A percentile compares a stretch with the other conserved stretches of the same genome.
Conservation (phyloP, 2,329 filamentous ascomycete genomes). For the Talaromyces marneffei region DNA sequence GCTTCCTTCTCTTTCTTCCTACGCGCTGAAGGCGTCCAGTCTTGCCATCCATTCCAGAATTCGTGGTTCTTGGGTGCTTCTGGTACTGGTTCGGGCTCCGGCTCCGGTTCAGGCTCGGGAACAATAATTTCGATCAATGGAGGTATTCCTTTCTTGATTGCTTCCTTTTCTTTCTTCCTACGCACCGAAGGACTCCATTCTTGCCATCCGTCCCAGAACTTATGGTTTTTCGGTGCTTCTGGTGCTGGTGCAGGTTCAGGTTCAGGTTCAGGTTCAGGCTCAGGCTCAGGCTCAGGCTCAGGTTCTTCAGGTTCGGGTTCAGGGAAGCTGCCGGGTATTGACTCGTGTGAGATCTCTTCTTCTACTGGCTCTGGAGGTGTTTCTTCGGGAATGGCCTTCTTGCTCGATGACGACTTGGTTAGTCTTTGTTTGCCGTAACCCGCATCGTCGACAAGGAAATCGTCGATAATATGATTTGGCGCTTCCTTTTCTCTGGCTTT, state of each 20-base stretch:
- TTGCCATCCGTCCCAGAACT: slow-evolving; percentile 13
- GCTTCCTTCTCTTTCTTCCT: slow-evolving; percentile 12
- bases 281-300: slow-evolving; percentile 23
- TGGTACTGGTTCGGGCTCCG: slow-evolving; percentile 23
- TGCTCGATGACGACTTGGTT: slow-evolving; percentile 29
- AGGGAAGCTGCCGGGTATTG: slow-evolving; percentile 54
- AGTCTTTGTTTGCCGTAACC: slow-evolving; percentile 20
- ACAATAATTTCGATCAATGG: slow-evolving; percentile 6
- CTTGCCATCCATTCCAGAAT: slow-evolving; percentile 10
- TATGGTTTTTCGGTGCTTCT: slow-evolving; percentile 28
- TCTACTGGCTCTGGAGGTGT: slow-evolving; percentile 19
- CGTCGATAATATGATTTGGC: slow-evolving; percentile 34
- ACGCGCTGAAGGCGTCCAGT: slow-evolving; percentile 6
- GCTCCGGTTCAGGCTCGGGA: slow-evolving; percentile 18
- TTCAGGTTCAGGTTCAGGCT: slow-evolving; percentile 17
- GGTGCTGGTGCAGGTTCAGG: slow-evolving; percentile 36
- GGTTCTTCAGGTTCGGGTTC: slow-evolving; percentile 38
- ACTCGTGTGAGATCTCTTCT: slow-evolving; percentile 26
- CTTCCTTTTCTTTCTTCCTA: slow-evolving; percentile 13
- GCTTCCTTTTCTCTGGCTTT: slow-evolving; percentile 30
- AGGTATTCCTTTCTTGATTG: slow-evolving; percentile 13
- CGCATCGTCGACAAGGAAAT: slow-evolving; percentile 24
- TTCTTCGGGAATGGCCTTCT: slow-evolving; percentile 36
- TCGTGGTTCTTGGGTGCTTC: slow-evolving; percentile 22
- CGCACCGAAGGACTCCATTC: slow-evolving; percentile 4